Base-by-base conservation (phyloP, 225 moss, liverwort and hornwort genomes). In the Lunularia cruciata region DNA sequence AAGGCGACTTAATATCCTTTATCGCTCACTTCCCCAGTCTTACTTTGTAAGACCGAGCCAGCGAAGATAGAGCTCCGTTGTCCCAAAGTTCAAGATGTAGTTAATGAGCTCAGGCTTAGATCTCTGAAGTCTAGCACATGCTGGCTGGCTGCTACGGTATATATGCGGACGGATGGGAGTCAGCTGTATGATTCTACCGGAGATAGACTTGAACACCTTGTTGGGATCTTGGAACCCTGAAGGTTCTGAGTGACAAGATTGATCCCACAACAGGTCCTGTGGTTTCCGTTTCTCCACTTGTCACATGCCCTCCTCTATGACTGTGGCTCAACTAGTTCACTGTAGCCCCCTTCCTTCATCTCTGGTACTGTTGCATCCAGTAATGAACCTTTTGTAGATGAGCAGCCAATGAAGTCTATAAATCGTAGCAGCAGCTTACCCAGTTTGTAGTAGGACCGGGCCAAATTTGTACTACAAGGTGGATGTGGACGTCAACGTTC, bases 81-180 rank as follows among this genome's bases (percentile, higher is more conserved):
- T 57, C 57, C 16, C 57, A 57, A 19, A 57, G 57, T 57, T 57
- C 31, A 34, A 34, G 57, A 57, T 33, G 33, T 16, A 57, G 57
- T 57, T 34, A 57, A 34, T 57, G 32, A 33, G 33, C 57, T 34
- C 31, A 32, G 34, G 14, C 57, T 57, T 31, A 31, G 57, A 31
- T 57, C 57, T 32, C 57, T 53, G 32, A 57, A 57, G 31, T 25
- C 23, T 57, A 36, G 59, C 59, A 59, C 35, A 59, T 59, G 35
- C 59, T 59, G 34, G 34, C 59, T 33, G 34, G 32, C 57, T 57
- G 9, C 57, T 15, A 31, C 25, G 57, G 57, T 23, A 31, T 48
- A 18, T 48, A 48, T 48, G 48, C 48, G 20, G 48, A 20, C 18
- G 48, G 48, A 13, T 16, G 48, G 7, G 48, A 48, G n/a, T 48